phyloP scores from a whole-genome alignment of 83 land plant species.

The Thuja plicata region DNA sequence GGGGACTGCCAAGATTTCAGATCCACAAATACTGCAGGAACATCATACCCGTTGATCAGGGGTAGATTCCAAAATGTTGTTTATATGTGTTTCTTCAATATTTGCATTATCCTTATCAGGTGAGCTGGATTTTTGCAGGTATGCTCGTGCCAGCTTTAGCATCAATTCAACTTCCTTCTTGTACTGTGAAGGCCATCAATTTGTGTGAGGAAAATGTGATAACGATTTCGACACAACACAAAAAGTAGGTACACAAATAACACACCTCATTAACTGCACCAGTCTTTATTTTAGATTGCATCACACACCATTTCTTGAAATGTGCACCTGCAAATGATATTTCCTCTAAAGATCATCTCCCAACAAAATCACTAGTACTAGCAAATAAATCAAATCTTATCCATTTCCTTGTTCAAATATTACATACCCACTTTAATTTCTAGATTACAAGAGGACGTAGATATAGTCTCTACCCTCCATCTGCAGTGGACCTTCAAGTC shows the following conservation, averaged over 20 bases:
- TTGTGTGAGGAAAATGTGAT: neutral
- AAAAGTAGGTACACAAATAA: constrained; percentile 1
- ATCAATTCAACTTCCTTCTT: constrained; percentile 72
- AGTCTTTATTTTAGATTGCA: constrained; percentile 85
- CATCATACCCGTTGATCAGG: constrained; percentile 13
- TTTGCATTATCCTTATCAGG: constrained; percentile 13
- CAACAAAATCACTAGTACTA: neutral
- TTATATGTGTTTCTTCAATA: neutral
- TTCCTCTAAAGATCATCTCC: neutral
- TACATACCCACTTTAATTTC: constrained; percentile 73
- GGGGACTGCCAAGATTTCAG: neutral
- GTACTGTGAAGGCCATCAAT: constrained; percentile 50
- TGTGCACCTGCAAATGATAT: constrained; percentile 68
- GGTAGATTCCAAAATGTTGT: neutral
- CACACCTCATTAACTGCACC: constrained; percentile 80
- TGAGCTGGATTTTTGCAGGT: constrained; percentile 37
- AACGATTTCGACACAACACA: neutral
- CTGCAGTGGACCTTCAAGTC: constrained; percentile 58
- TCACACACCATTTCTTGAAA: constrained; percentile 92
- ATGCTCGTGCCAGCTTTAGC: constrained; percentile 58
- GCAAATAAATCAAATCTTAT: neutral
- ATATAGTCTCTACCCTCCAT: constrained; percentile 54
- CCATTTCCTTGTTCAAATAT: neutral
- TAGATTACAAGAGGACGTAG: constrained; percentile 41
- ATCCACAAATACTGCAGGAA: neutral